Percentiles rank a stretch among this genome's conserved stretches.
phyloP scores from a whole-genome alignment of 257 asterid genomes.

The Solanum paucissectum region DNA sequence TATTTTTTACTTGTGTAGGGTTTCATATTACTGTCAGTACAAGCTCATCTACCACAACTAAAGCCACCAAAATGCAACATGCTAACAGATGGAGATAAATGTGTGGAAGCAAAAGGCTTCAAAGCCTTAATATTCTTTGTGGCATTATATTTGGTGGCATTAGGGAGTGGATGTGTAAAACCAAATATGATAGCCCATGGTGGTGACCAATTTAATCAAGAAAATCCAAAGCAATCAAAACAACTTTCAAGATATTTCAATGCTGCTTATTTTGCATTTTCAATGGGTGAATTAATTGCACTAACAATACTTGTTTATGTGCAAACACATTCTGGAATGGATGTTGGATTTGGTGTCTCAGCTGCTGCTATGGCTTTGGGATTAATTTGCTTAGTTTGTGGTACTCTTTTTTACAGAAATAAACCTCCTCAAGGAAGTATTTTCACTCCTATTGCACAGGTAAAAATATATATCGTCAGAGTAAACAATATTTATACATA shows the following conservation, averaged over 20 bases:
- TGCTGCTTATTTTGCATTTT: conserved; percentile 88
- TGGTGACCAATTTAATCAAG: conserved; percentile 66
- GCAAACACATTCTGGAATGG: conserved; percentile 98
- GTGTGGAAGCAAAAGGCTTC: conserved; percentile 67
- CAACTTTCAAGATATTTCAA: conserved; percentile 76
- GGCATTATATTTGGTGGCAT: conserved; percentile 81
- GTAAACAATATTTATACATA: background rate
- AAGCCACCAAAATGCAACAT: conserved; percentile 73
- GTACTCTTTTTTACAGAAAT: conserved; percentile 47
- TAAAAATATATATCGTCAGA: background rate
- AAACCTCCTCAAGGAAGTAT: conserved; percentile 80
- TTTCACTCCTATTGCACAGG: conserved; percentile 78
- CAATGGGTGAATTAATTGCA: conserved; percentile 75
- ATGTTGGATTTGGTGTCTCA: conserved; percentile 78
- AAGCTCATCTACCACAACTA: conserved; percentile 89
- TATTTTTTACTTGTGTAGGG: conserved; percentile 28
- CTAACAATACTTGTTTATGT: conserved; percentile 70
- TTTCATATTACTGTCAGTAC: conserved; percentile 74
- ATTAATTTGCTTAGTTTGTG: conserved; percentile 46
- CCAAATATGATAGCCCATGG: conserved; percentile 97
- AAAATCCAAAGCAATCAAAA: conserved; percentile 40
- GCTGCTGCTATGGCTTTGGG: conserved; percentile 92
- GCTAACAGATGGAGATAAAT: conserved; percentile 14
- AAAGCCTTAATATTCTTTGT: conserved; percentile 52
- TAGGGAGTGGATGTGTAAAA: conserved; percentile 94